Base-by-base conservation (phyloP, 2,329 filamentous ascomycete species). In the Xylariaceae sp. region DNA sequence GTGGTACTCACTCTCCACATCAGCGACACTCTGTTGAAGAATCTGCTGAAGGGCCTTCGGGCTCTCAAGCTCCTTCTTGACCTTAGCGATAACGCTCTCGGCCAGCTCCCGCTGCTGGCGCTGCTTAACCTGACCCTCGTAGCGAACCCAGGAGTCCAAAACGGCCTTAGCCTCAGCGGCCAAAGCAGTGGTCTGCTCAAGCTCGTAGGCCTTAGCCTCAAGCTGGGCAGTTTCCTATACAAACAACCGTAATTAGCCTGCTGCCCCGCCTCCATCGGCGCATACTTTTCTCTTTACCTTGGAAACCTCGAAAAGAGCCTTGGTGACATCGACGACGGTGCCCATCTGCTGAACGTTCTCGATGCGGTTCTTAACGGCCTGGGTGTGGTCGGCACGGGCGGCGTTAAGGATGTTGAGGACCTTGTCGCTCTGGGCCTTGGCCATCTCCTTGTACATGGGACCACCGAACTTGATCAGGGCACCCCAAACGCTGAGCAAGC, bases 71-170 rank as follows among this genome's bases (percentile, higher is more conserved):
- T 97, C 93, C 87, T 97, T 97, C 79, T 90, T 88, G 75, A 97
- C 94, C 87, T 97, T 99, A 82, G 89, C 86, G 73, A 99, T 97
- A 78, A 99, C 83, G 77, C 81, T 86, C 75, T 96, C 87, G 66
- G 94, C 91, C 68, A 99, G 86, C 84, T 99, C 94, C 79, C 84
- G 88, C 85, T 99, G 94, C 83, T 99, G 92, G 77, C 94, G 89
- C 82, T 93, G 89, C 89, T 97, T 99, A 74, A 99, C 92, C 83
- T 97, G 94, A 71, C 89, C 82, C 83, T 99, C 94, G 79, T 99
- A 99, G 76, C 94, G 89, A 67, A 97, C 92, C 95, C 94, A 99
- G 60, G 92, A 97, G 77, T 99, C 94, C 67, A 99, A 87, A 61
- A 97, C 94, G 63, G 84, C 73, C 88, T 97, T 99, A 74, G 93